These are phyloP conservation scores for Picochlorum sp. DNA, from an alignment of 139 green algal species.

Conservation along the genomic window DNA sequence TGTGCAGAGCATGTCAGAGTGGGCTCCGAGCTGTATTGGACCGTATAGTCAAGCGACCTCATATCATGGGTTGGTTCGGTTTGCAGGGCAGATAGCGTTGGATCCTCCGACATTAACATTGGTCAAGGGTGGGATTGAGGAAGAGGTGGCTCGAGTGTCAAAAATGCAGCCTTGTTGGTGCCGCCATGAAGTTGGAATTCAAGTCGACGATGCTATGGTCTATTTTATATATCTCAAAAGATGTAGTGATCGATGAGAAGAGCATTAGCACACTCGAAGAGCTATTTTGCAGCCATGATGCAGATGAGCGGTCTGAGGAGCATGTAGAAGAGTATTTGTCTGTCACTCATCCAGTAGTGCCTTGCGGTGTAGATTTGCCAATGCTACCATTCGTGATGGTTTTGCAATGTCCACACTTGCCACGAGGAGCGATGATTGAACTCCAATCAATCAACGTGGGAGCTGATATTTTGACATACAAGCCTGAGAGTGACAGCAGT, in stretches of 20 bases:
- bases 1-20: conserved; percentile 91
- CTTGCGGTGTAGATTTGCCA: neutral
- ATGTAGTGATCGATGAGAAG: neutral
- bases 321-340: neutral
- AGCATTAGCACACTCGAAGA: neutral
- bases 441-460: neutral
- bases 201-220: conserved; percentile 31
- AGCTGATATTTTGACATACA: neutral
- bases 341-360: neutral
- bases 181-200: conserved; percentile 43
- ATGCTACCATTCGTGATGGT: neutral
- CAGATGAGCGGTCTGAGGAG: neutral
- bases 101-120: conserved; percentile 60
- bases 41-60: conserved; percentile 82
- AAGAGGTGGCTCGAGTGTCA: conserved; percentile 14
- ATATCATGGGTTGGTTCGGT: conserved; percentile 22
- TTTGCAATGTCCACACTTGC: neutral
- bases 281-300: neutral
- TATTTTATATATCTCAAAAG: conserved; percentile 42
- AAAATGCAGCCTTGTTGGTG: conserved; percentile 52
- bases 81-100: conserved; percentile 53
- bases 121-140: neutral
- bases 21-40: conserved; percentile 93
- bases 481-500: neutral
- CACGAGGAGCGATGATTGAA: neutral